phyloP scores from a whole-genome alignment of 2,329 filamentous ascomycete species.

The Colletotrichum magnum region DNA sequence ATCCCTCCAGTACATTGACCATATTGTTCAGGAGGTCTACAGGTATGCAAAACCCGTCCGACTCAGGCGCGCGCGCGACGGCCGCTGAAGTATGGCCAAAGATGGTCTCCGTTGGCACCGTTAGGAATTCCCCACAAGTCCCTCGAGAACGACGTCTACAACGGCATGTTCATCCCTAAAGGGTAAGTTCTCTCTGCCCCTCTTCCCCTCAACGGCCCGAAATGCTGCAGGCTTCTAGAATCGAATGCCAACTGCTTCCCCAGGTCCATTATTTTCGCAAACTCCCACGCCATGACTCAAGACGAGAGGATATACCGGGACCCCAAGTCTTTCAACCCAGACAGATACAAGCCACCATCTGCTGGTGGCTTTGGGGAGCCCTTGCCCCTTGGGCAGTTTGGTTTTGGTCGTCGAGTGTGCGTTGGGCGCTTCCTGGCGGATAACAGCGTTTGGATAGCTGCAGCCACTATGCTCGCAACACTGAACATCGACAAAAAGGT shows the following conservation, averaged over 20 bases:
- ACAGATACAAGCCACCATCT: conserved; percentile 55
- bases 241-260: conserved; percentile 23
- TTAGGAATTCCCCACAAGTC: conserved; percentile 69
- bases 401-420: conserved; percentile 52
- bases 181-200: conserved; percentile 49
- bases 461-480: conserved; percentile 51
- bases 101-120: conserved; percentile 61
- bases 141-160: conserved; percentile 68
- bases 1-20: conserved; percentile 56
- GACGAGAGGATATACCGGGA: conserved; percentile 57
- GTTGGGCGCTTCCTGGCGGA: conserved; percentile 52
- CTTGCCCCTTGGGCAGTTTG: conserved; percentile 57
- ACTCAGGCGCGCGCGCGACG: conserved; percentile 1
- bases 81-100: conserved; percentile 43
- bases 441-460: conserved; percentile 54
- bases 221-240: conserved; percentile 37
- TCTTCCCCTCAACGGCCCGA: conserved; percentile 23
- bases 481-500: conserved; percentile 48
- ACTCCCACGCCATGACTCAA: conserved; percentile 60
- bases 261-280: conserved; percentile 56
- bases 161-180: conserved; percentile 70
- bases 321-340: conserved; percentile 61
- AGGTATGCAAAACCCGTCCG: conserved; percentile 24
- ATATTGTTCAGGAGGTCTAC: conserved; percentile 57
- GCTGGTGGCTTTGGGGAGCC: conserved; percentile 55